phyloP scores from a whole-genome alignment of 2,329 filamentous ascomycete genomes.

The Bipolaris zeicola region DNA sequence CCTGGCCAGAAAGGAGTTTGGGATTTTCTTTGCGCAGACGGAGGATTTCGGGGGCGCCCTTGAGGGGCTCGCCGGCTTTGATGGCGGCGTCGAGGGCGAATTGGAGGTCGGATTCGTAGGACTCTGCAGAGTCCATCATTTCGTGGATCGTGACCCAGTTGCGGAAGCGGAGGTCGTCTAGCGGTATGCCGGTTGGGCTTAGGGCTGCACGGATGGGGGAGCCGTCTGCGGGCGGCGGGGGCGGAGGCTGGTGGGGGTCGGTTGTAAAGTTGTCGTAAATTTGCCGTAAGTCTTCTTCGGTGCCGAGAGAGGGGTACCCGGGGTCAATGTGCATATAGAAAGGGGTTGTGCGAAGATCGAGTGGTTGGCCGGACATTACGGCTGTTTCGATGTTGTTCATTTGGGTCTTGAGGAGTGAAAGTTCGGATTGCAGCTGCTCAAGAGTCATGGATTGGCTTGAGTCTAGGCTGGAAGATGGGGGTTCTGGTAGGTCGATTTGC shows the following conservation, averaged over 20 bases:
- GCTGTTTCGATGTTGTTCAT: conserved; percentile 37
- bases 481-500: conserved; percentile 12
- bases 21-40: conserved; percentile 5
- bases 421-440: conserved; percentile 22
- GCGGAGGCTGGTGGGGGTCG: conserved; percentile 44
- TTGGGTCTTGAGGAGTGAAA: conserved; percentile 31
- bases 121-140: conserved; percentile 50
- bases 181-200: conserved; percentile 49
- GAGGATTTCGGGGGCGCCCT: conserved; percentile 2
- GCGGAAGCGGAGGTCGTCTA: conserved; percentile 55
- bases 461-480: background rate
- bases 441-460: conserved; percentile 20
- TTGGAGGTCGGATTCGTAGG: conserved; percentile 16
- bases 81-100: conserved; percentile 19
- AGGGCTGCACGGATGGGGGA: conserved; percentile 13
- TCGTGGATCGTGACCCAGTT: conserved; percentile 58
- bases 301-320: conserved; percentile 24
- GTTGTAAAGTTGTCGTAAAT: conserved; percentile 55
- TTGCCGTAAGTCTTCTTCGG: conserved; percentile 38
- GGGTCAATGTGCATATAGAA: conserved; percentile 48
- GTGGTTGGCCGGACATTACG: conserved; percentile 40
- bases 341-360: conserved; percentile 44
- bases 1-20: background rate
- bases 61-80: conserved; percentile 11
- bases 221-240: conserved; percentile 15